A percentile compares a stretch with the other conserved stretches of the same genome.
Evolutionary conservation across 768 basidiomycete genomes (phyloP).

Genomic region (Leccinum uliginosum): DNA sequence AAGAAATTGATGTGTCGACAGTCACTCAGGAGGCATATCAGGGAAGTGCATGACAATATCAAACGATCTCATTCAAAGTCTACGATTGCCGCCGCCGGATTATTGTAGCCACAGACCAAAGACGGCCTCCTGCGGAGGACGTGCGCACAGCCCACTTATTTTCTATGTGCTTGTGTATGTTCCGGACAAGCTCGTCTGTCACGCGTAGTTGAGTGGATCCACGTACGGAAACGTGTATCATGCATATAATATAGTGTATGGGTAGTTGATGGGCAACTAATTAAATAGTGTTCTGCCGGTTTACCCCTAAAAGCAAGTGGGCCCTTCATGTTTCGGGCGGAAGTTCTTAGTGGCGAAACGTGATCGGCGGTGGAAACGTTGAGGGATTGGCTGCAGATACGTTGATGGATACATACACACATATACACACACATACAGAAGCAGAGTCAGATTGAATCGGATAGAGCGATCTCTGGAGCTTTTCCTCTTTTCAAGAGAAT

Average conservation of each 20-base stretch:
- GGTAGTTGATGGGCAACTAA: background rate
- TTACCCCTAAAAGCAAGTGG: background rate
- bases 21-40: slow-evolving; percentile 17
- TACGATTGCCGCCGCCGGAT: background rate
- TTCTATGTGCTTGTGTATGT: background rate
- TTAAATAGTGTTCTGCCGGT: background rate
- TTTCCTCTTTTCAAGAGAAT: slow-evolving; percentile 33
- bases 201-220: background rate
- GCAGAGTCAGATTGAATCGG: background rate
- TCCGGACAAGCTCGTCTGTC: background rate
- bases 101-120: background rate
- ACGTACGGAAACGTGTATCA: background rate
- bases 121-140: background rate
- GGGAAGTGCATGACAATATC: slow-evolving; percentile 16
- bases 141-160: background rate
- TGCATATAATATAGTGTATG: background rate
- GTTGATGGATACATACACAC: background rate
- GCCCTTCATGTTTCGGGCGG: background rate
- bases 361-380: slow-evolving; percentile 4
- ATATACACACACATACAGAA: background rate
- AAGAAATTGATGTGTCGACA: slow-evolving; percentile 11
- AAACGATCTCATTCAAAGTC: slow-evolving; percentile 11
- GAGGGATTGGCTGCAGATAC: background rate
- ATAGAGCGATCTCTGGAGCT: background rate
- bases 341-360: background rate